Conservation (phyloP, 768 basidiomycete genomes). For the Tulasnella sp. region DNA sequence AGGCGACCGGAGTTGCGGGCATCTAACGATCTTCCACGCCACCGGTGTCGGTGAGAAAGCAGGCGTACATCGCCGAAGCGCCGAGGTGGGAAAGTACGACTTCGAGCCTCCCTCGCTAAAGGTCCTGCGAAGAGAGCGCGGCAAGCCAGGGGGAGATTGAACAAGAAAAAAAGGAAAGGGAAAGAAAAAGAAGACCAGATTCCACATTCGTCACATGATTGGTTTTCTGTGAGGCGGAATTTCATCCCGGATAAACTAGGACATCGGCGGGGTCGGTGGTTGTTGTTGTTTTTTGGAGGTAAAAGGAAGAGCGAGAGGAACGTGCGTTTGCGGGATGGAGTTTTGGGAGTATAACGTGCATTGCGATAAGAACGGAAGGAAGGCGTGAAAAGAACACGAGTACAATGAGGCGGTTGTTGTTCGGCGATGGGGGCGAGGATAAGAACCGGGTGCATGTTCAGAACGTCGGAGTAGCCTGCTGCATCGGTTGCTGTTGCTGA, state of each 20-base stretch:
- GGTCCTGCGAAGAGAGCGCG: background rate
- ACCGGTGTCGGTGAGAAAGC: background rate
- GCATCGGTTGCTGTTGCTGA: constrained; percentile 11
- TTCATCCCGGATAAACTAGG: background rate
- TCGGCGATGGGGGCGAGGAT: background rate
- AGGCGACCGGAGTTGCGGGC: background rate
- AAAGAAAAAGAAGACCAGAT: background rate
- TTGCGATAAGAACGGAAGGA: background rate
- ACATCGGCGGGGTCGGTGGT: too few relatives aligned
- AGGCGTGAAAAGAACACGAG: background rate
- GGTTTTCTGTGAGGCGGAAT: background rate
- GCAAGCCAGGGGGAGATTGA: background rate
- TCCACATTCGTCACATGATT: background rate
- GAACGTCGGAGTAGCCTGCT: constrained; percentile 12
- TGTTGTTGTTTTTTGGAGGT: too few relatives aligned
- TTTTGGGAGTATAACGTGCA: background rate
- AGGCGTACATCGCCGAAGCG: background rate
- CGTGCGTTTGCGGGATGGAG: background rate
- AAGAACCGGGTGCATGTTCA: background rate
- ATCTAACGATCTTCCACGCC: background rate
- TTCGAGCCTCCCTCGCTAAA: background rate
- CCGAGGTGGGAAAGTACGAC: background rate
- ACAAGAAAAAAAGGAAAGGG: background rate
- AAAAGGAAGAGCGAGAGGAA: background rate
- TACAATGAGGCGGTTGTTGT: background rate